Percentiles rank a stretch among this genome's conserved stretches.
phyloP scores from a whole-genome alignment of 495 filamentous ascomycete genomes.

The Lineolata rhizophorae region DNA sequence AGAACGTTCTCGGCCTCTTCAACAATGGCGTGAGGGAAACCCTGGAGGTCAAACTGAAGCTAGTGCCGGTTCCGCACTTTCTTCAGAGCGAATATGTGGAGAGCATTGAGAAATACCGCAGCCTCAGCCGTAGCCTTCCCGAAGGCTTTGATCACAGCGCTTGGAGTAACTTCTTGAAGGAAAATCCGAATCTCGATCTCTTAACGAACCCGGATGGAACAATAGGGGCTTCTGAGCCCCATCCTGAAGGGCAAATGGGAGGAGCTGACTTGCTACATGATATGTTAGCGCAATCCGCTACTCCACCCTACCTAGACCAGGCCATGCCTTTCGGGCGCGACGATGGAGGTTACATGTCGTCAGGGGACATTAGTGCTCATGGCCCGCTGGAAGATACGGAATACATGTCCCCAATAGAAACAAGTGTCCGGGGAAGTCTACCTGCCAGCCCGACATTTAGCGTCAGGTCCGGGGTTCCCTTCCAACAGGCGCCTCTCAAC shows the following conservation, averaged over 20 bases:
- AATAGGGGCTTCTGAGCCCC: conserved; percentile 5
- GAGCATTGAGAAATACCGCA: conserved; percentile 37
- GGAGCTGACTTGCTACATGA: conserved; percentile 20
- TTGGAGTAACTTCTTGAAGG: conserved; percentile 26
- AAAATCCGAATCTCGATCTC: not conserved
- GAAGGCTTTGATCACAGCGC: conserved; percentile 44
- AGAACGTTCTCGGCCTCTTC: conserved; percentile 64
- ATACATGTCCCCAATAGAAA: too few relatives aligned
- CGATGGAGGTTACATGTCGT: too few relatives aligned
- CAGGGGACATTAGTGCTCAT: too few relatives aligned
- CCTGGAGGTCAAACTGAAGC: conserved; percentile 76
- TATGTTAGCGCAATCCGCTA: not conserved
- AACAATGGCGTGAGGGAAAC: conserved; percentile 70
- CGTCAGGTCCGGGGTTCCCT: conserved; percentile 11
- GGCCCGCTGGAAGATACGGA: too few relatives aligned
- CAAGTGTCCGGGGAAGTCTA: conserved; percentile 14
- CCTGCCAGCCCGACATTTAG: conserved; percentile 22
- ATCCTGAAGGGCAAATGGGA: conserved; percentile 33
- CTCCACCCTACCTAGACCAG: conserved; percentile 7
- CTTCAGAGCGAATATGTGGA: conserved; percentile 47
- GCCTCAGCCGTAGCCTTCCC: conserved; percentile 30
- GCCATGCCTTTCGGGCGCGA: too few relatives aligned
- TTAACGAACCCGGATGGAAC: not conserved
- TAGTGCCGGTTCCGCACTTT: conserved; percentile 60
- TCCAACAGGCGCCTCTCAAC: conserved; percentile 6